Percentiles rank a stretch among this genome's conserved stretches.
Evolutionary conservation across 192 early-diverging fungal genomes (phyloP).

Genomic region (Phycomyces blakesleeanus): DNA sequence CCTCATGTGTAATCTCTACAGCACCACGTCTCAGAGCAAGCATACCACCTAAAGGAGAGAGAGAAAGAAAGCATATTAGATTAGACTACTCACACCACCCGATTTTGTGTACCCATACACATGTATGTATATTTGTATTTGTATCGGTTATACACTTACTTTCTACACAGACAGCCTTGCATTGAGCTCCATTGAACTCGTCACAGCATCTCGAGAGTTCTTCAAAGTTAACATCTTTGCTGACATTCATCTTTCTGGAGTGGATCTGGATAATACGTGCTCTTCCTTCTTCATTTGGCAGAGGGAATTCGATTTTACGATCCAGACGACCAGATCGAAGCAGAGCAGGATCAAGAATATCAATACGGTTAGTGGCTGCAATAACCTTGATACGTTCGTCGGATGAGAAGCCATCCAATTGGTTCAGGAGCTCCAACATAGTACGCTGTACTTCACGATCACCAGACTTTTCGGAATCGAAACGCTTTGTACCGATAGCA

Average conservation of each 20-base stretch:
- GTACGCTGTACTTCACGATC: slow-evolving; percentile 99
- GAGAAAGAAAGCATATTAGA: no score
- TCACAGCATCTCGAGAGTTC: slow-evolving; percentile 93
- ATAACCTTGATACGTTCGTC: slow-evolving; percentile 99
- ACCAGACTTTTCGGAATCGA: slow-evolving; percentile 94
- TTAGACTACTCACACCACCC: no score
- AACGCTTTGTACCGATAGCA: slow-evolving; percentile 98
- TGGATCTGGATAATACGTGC: slow-evolving; percentile 97
- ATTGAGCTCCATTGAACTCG: slow-evolving; percentile 99
- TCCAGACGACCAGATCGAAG: slow-evolving; percentile 86
- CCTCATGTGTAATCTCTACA: slow-evolving; percentile 87
- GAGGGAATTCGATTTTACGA: slow-evolving; percentile 91
- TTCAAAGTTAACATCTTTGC: slow-evolving; percentile 90
- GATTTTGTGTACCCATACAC: no score
- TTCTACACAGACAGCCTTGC: slow-evolving; percentile 94
- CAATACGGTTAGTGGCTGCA: slow-evolving; percentile 96
- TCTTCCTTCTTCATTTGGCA: slow-evolving; percentile 90
- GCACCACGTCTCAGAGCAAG: slow-evolving; percentile 90
- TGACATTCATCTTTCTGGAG: slow-evolving; percentile 98
- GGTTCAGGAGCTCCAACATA: slow-evolving; percentile 97
- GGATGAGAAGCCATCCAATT: slow-evolving; percentile 94
- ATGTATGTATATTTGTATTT: no score
- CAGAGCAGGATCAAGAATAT: slow-evolving; percentile 88
- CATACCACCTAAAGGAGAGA: slow-evolving; percentile 85
- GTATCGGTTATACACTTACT: no score